phyloP scores from a whole-genome alignment of 805 yeast species.

The Suhomyces pyralidae region DNA sequence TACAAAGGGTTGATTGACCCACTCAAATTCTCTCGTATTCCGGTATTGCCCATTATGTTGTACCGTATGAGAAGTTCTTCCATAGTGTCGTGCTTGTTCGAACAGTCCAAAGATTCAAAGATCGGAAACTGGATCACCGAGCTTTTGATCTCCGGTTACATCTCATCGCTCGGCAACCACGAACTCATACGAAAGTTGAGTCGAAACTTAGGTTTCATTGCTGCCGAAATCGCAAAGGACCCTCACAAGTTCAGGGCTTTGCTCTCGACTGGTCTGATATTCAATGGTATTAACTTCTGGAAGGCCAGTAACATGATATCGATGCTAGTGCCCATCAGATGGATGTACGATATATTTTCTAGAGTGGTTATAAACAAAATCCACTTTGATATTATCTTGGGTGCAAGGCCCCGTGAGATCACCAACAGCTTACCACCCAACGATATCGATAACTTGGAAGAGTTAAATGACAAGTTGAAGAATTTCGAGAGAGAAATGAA shows the following conservation, averaged over 20 bases:
- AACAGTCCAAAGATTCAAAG: slow-evolving; percentile 8
- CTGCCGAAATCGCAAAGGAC: background rate
- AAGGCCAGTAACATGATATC: slow-evolving; percentile 31
- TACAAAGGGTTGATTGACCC: slow-evolving; percentile 33
- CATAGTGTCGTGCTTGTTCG: slow-evolving; percentile 25
- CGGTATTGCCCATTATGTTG: slow-evolving; percentile 37
- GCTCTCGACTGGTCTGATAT: slow-evolving; percentile 2
- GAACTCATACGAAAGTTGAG: slow-evolving; percentile 19
- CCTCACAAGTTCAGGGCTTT: background rate
- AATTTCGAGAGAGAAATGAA: background rate
- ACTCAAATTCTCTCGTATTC: slow-evolving; percentile 34
- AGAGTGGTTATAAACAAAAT: slow-evolving; percentile 31
- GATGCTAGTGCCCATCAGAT: slow-evolving; percentile 32
- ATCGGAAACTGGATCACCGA: slow-evolving; percentile 28
- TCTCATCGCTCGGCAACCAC: slow-evolving; percentile 38
- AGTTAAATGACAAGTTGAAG: slow-evolving; percentile 9
- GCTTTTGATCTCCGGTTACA: slow-evolving; percentile 33
- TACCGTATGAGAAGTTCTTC: slow-evolving; percentile 37
- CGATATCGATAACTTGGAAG: slow-evolving; percentile 24
- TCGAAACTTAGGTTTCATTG: slow-evolving; percentile 8
- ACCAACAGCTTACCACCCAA: slow-evolving; percentile 24
- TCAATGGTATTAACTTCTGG: slow-evolving; percentile 28
- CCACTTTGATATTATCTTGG: slow-evolving; percentile 28
- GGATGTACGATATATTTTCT: slow-evolving; percentile 34
- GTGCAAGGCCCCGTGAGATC: slow-evolving; percentile 30